phyloP scores from a whole-genome alignment of 2,329 filamentous ascomycete species.

The Sporothrix mexicana region DNA sequence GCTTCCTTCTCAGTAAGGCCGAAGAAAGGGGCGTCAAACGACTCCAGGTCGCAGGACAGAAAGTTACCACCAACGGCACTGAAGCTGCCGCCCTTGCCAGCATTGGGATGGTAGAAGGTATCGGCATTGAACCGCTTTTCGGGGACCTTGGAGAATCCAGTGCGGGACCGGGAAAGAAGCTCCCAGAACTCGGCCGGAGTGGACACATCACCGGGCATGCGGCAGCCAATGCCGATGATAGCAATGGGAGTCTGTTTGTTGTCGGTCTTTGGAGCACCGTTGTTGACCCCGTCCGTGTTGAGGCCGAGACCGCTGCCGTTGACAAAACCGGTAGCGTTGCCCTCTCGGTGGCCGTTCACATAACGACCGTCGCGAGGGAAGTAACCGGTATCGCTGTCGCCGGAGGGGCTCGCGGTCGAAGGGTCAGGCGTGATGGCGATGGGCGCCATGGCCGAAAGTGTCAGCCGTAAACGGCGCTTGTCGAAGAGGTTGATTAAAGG shows the following conservation, averaged over 20 bases:
- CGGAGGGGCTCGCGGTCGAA: constrained; percentile 41
- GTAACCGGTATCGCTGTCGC: constrained; percentile 42
- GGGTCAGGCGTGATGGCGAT: constrained; percentile 43
- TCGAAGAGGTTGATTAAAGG: neutral
- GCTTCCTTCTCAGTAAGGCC: constrained; percentile 56
- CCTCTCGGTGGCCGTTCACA: constrained; percentile 41
- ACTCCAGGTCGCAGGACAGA: constrained; percentile 53
- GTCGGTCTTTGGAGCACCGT: constrained; percentile 33
- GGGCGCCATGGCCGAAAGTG: constrained; percentile 40
- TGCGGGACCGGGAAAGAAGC: constrained; percentile 49
- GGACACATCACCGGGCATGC: constrained; percentile 52
- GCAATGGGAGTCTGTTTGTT: constrained; percentile 50
- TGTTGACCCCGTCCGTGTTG: constrained; percentile 33
- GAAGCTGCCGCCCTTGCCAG: constrained; percentile 50
- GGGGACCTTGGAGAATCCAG: constrained; percentile 51
- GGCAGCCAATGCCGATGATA: constrained; percentile 56
- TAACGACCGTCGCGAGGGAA: constrained; percentile 38
- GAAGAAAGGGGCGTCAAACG: constrained; percentile 61
- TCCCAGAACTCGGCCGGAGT: constrained; percentile 54
- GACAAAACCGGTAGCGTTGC: constrained; percentile 40
- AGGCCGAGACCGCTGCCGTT: constrained; percentile 38
- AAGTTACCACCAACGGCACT: constrained; percentile 51
- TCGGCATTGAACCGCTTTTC: constrained; percentile 54
- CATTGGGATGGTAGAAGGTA: constrained; percentile 51
- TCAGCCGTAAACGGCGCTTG: constrained; percentile 4